These are phyloP conservation scores for Epichloe sp. DNA, from an alignment of 2,329 filamentous ascomycete species.

Conservation along the genomic window DNA sequence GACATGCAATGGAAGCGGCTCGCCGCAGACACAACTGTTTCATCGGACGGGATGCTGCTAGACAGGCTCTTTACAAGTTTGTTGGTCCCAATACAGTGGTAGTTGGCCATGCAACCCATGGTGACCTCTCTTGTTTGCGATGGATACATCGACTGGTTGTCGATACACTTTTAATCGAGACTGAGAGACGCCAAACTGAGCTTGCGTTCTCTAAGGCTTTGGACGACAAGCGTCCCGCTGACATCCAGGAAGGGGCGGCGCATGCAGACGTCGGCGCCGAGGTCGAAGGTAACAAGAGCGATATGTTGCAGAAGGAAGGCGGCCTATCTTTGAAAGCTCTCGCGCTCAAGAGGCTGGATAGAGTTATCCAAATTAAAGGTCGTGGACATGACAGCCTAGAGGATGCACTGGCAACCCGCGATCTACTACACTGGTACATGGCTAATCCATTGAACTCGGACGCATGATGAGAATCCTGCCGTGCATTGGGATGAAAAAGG, in stretches of 20 bases:
- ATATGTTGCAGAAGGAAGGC: conserved; percentile 4
- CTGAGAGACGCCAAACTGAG: conserved; percentile 6
- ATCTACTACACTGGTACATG: conserved; percentile 27
- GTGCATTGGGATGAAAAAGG: neutral
- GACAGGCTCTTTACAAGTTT: conserved; percentile 28
- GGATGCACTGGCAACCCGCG: conserved; percentile 30
- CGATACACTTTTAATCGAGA: conserved; percentile 29
- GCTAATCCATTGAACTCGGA: neutral
- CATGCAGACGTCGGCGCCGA: neutral
- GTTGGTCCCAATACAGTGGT: conserved; percentile 34
- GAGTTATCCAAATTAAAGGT: conserved; percentile 24
- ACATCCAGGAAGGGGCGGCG: conserved; percentile 5
- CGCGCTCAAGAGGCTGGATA: conserved; percentile 20
- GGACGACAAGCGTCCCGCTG: neutral
- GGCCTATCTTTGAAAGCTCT: conserved; percentile 27
- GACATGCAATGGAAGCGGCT: conserved; percentile 23
- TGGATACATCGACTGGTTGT: conserved; percentile 33
- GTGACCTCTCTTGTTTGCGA: conserved; percentile 31
- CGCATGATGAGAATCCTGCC: neutral
- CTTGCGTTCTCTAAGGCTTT: neutral
- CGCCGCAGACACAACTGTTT: conserved; percentile 21
- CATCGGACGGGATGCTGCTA: conserved; percentile 27
- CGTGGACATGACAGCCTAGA: conserved; percentile 30
- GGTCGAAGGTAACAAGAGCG: neutral
- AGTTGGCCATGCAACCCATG: conserved; percentile 30